Base-by-base conservation (phyloP, 495 filamentous ascomycete species). In the Penicillium odoratum region DNA sequence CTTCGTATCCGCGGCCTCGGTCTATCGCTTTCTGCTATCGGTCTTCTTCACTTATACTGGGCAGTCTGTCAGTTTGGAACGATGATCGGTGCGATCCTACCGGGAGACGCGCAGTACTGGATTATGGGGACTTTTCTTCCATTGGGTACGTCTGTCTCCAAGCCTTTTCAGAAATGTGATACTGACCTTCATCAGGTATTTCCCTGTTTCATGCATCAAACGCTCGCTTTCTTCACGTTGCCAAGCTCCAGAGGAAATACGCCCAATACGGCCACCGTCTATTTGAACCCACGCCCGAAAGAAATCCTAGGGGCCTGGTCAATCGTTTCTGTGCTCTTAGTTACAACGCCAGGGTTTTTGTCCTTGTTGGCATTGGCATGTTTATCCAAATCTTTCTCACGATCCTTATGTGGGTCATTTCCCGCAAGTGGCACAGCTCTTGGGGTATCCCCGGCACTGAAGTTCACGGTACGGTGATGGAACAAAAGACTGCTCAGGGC, bases 81-180 rank as follows among this genome's bases (percentile, higher is more conserved):
- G 60, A 79, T 83, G 29, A 58, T 84, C 28, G 89, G 89, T 13
- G 71, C 84, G 2, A 61, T 79, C 9, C 79, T 85, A 53, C 83
- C 84, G 0, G 86, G 84, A 49, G 72, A 73, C 31, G 63, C 71
- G 11, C 81, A 89, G 64, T 92, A 80, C 70, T 92, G 88, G 86
- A 77, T 90, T 65, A 92, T 92, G 88, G 81, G 85, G 49, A 79
- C 85, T 42, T 87, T 82, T 67, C 76, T 91, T 30, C 88, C 88
- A 3, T 79, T 85, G 26, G 88, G 88, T 31, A 81, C 15, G 13
- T n/a, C 6, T 40, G 3, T 40, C 38, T n/a, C 1, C 38, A 40
- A 16, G 11, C 3, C 7, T 40, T 40, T 15, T 40, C 15, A 16
- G 38, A 4, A 40, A n/a, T 40, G 38, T 40, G 1, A 3, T 16